A percentile compares a stretch with the other conserved stretches of the same genome.
phyloP scores from a whole-genome alignment of 305 asterid genomes.

The Stenogyne calaminthoides region DNA sequence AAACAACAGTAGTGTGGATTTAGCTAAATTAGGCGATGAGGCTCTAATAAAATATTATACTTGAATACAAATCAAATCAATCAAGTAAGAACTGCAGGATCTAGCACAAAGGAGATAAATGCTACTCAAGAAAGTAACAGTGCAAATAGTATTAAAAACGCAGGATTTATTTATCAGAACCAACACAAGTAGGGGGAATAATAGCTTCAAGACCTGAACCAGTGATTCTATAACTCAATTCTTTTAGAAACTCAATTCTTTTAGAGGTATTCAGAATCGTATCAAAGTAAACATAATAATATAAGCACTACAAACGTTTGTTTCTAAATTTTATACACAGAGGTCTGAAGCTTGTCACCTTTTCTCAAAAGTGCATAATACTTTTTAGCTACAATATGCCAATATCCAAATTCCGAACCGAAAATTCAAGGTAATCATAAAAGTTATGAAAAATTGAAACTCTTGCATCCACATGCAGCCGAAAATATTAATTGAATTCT shows the following conservation, averaged over 20 bases:
- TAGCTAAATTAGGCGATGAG: slow-evolving; percentile 20
- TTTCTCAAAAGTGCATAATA: neutral
- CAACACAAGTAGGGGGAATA: neutral
- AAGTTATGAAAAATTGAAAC: neutral
- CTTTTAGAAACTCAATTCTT: slow-evolving; percentile 1
- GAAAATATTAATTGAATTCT: neutral
- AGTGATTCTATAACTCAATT: neutral
- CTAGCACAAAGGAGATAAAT: neutral
- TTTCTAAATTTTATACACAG: neutral
- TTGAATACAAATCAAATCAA: slow-evolving; percentile 15
- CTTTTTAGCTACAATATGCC: neutral
- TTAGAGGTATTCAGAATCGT: neutral
- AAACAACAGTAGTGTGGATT: neutral
- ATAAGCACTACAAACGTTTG: neutral
- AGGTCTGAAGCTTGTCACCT: neutral
- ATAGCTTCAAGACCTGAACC: slow-evolving; percentile 3
- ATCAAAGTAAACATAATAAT: neutral
- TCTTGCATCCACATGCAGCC: neutral
- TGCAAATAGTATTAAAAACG: neutral
- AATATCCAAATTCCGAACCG: neutral
- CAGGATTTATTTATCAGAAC: neutral
- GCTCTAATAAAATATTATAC: slow-evolving; percentile 5
- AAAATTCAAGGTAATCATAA: neutral
- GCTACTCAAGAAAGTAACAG: slow-evolving; percentile 9
- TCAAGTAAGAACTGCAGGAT: slow-evolving; percentile 15